phyloP scores from a whole-genome alignment of 345 rosid species.

The Euclidium syriacum region DNA sequence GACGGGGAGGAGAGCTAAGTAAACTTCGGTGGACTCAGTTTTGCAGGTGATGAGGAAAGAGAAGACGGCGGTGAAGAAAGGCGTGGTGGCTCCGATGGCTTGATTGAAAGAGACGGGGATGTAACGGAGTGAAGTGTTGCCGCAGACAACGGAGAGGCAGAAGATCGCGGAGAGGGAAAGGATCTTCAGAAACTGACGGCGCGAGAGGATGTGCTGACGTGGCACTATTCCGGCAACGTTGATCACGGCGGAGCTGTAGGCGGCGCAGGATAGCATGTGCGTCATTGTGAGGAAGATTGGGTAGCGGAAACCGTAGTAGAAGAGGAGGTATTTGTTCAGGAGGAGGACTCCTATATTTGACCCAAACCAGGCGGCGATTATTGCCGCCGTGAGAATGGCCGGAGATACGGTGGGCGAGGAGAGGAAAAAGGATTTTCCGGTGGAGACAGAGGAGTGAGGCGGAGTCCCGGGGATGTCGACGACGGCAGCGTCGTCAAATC shows the following conservation, averaged over 20 bases:
- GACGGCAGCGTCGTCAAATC: slow-evolving; percentile 49
- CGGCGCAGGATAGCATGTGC: slow-evolving; percentile 87
- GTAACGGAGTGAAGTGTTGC: slow-evolving; percentile 88
- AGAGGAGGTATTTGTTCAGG: slow-evolving; percentile 90
- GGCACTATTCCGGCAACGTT: slow-evolving; percentile 74
- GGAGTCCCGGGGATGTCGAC: slow-evolving; percentile 91
- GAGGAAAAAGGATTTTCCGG: slow-evolving; percentile 36
- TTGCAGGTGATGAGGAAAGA: slow-evolving; percentile 86
- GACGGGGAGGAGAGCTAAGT: slow-evolving; percentile 80
- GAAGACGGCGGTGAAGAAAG: slow-evolving; percentile 94
- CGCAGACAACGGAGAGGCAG: slow-evolving; percentile 94
- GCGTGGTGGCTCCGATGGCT: slow-evolving; percentile 97
- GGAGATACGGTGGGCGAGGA: slow-evolving; percentile 48
- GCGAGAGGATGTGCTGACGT: slow-evolving; percentile 69
- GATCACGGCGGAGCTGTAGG: slow-evolving; percentile 72
- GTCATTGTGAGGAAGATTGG: slow-evolving; percentile 93
- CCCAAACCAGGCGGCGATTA: slow-evolving; percentile 83
- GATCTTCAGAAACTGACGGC: slow-evolving; percentile 78
- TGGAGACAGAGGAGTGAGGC: slow-evolving; percentile 33
- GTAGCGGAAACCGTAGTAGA: slow-evolving; percentile 81
- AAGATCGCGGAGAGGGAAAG: slow-evolving; percentile 74
- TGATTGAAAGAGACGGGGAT: slow-evolving; percentile 97
- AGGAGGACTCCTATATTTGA: slow-evolving; percentile 96
- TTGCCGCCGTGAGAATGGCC: slow-evolving; percentile 51
- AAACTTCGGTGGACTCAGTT: slow-evolving; percentile 81